Evolutionary conservation across 305 asterid species (phyloP).

Genomic region (Solanum chacoense): DNA sequence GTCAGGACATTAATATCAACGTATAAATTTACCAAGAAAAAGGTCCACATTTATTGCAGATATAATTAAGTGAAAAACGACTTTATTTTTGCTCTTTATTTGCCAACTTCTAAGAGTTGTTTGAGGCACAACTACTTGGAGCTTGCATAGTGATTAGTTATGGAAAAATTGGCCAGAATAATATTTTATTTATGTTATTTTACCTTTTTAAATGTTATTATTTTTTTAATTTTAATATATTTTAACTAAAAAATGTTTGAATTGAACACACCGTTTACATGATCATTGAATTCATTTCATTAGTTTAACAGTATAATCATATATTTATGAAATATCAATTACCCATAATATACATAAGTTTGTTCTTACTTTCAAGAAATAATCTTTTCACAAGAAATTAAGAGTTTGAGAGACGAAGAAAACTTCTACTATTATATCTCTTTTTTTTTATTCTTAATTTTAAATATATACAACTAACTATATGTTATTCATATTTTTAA

Average conservation of each 20-base stretch:
- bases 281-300: background rate
- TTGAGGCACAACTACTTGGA: background rate
- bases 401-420: background rate
- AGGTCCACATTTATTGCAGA: background rate
- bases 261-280: background rate
- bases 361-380: background rate
- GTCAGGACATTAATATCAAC: background rate
- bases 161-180: too few species aligned
- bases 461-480: background rate
- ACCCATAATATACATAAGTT: background rate
- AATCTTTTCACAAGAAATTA: background rate
- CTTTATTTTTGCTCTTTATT: background rate
- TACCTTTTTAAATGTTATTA: accelerated
- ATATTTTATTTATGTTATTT: too few species aligned
- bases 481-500: too few species aligned
- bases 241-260: background rate
- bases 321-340: too few species aligned
- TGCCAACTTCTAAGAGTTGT: background rate
- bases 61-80: too few species aligned
- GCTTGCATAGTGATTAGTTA: background rate
- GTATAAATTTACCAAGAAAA: background rate
- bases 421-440: background rate
- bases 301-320: too few species aligned
- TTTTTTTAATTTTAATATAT: too few species aligned
- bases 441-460: background rate